Evolutionary conservation across 192 early-diverging fungal species (phyloP), one percentile per base, ranked within the genome.

Genomic region (Coemansia furcata): DNA sequence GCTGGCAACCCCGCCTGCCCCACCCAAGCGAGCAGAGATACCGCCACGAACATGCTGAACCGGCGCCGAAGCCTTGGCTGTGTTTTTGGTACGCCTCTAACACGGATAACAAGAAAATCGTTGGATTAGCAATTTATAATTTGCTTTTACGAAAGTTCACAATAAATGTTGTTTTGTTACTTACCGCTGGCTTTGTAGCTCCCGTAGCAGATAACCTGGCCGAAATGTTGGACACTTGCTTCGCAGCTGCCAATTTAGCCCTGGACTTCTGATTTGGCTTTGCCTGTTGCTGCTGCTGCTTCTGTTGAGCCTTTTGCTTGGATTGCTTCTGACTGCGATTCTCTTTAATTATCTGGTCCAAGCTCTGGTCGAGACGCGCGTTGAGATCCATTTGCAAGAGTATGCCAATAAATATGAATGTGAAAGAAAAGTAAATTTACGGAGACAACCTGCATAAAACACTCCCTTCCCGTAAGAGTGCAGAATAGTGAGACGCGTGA

Each of bases 1-100:
- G 26, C 47, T 54, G 3, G 32, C 14, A 35, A 60, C 42, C 21
- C 55, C 39, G 11, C 58, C 63, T n/a, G 67, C 6, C 4, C 59
- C 63, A 7, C 77, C 71, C 9, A 74, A 60, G 1, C 71, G 72
- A 42, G 54, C 67, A n/a, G 72, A 61, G 43, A 73, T 52, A 19
- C 60, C 42, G 8, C 49, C 60, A 14, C 47, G 37, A 52, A 57
- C 68, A 44, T 39, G 60, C 23, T 46, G 37, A n/a, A 73, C 50
- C 37, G 29, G 63, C 14, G 57, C 54, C 6, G 23, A 39, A 14
- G 57, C 62, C 8, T 35, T 60, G 4, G 15, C 42, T 58, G 66
- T 76, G 38, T 82, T 82, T 40, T 77, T 76, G 17, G 58, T 54
- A 30, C 72, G 75, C 55, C 80, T 64, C 75, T 82, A 74, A 19